phyloP scores from a whole-genome alignment of 495 filamentous ascomycete genomes.

The Podospora tetraspora region DNA sequence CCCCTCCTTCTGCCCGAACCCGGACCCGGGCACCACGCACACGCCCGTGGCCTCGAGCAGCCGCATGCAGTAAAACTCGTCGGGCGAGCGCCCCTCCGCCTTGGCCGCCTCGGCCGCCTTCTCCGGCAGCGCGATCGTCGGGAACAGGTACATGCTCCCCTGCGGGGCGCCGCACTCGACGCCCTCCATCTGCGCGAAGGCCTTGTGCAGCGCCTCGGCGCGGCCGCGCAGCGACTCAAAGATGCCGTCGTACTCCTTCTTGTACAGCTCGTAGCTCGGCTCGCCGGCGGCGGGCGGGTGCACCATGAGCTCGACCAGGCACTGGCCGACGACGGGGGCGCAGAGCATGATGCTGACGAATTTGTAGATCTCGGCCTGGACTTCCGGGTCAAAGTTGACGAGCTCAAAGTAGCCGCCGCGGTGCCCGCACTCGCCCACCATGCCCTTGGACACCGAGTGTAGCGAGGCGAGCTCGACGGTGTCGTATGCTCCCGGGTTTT shows the following conservation, averaged over 20 bases:
- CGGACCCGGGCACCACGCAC: conserved; percentile 87
- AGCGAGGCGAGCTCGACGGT: conserved; percentile 80
- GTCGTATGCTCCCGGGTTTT: conserved; percentile 68
- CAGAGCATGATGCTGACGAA: conserved; percentile 94
- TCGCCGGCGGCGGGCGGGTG: conserved; percentile 83
- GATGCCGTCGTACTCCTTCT: conserved; percentile 76
- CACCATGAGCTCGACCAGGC: conserved; percentile 92
- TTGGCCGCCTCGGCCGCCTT: conserved; percentile 71
- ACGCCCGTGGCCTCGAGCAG: conserved; percentile 91
- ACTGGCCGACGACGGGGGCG: conserved; percentile 91
- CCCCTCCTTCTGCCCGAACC: conserved; percentile 90
- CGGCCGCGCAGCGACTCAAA: conserved; percentile 67
- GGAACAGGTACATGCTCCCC: conserved; percentile 98
- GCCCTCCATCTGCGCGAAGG: conserved; percentile 91
- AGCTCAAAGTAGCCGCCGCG: conserved; percentile 97
- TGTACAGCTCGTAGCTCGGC: conserved; percentile 75
- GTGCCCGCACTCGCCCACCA: conserved; percentile 97
- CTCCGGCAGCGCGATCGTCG: conserved; percentile 71
- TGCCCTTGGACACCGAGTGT: conserved; percentile 87
- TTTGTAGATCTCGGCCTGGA: conserved; percentile 95
- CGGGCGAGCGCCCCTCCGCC: conserved; percentile 66
- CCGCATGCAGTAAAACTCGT: conserved; percentile 90
- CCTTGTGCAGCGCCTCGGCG: conserved; percentile 77
- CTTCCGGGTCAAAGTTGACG: conserved; percentile 75
- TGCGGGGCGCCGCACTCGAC: conserved; percentile 82